Conservation (phyloP, 352 stramenopile genomes). For the Vaucheria bursata region DNA sequence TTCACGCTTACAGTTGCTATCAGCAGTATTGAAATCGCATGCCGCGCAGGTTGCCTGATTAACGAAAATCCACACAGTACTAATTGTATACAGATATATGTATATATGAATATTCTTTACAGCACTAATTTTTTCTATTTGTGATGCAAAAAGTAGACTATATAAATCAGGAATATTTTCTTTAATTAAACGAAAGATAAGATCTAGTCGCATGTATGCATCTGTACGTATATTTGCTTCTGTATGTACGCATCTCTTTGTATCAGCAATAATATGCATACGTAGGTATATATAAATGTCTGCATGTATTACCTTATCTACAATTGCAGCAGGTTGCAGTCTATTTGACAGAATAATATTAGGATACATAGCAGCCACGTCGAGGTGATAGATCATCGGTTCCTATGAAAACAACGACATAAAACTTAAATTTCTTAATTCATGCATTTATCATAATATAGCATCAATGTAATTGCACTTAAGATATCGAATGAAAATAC, state of each 20-base stretch:
- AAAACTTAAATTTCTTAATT: too few relatives aligned
- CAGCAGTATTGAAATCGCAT: conserved; percentile 75
- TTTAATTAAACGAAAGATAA: too few relatives aligned
- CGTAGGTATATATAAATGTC: background rate
- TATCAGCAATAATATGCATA: background rate
- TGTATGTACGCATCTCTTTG: background rate
- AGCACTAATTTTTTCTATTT: too few relatives aligned
- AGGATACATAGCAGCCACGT: conserved; percentile 98
- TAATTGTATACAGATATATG: too few relatives aligned
- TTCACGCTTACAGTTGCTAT: conserved; percentile 84
- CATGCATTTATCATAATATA: too few relatives aligned
- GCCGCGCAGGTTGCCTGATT: conserved; percentile 75
- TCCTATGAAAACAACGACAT: conserved; percentile 25
- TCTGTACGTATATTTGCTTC: conserved; percentile 57
- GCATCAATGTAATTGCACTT: too few relatives aligned
- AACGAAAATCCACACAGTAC: too few relatives aligned
- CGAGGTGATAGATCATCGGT: conserved; percentile 96
- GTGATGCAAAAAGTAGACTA: too few relatives aligned
- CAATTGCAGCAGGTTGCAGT: conserved; percentile 64
- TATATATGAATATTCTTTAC: too few relatives aligned
- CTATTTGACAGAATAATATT: conserved; percentile 99
- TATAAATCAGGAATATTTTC: too few relatives aligned
- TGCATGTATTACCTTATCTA: conserved; percentile 14
- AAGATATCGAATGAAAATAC: too few relatives aligned
- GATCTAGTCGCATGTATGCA: too few relatives aligned